Evolutionary conservation across 495 filamentous ascomycete species (phyloP), one percentile per base, ranked within the genome.

Genomic region (Chaetomium fimeti): DNA sequence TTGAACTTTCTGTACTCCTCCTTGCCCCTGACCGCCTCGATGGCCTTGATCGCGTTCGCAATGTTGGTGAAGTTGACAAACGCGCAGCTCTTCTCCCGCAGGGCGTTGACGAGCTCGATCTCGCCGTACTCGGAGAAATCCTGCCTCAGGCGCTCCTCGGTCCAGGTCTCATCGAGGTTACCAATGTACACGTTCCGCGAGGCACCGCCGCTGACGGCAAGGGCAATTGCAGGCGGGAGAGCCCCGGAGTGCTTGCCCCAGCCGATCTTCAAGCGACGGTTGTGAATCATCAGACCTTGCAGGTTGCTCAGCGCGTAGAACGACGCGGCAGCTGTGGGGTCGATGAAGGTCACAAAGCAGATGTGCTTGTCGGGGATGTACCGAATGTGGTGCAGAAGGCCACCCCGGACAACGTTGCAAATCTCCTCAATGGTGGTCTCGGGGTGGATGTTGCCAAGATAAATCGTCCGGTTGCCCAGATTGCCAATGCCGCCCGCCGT

Each of bases 11-110:
- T 89, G 79, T 98, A 98, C 72, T 98, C 94, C 57, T 98, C 95
- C 68, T 93, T 89, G 73, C 91, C 88, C 29, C 94, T 86, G 67
- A 98, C 87, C 40, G 93, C 94, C 75, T 98, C 94, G 66, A 98
- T 98, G 5, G 94, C 95, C 76, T 98, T 98, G 81, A 98, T 98
- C 47, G 94, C 94, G 66, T 98, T 98, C 68, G 94, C 94, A 69
- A 98, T 98, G 79, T 98, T 98, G 71, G 94, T 98, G 74, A 98
- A 98, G 76, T 98, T 98, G 76, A 98, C 95, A 71, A 98, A 98
- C 0, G 94, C 94, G 76, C 94, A 98, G 79, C 92, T 97, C 87
- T 98, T 98, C 83, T 98, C 94, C 54, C 94, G 88, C 56, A 98
- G 79, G 18, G 95, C 89, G 80, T 98, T 98, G 38, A 98, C 94